These are phyloP conservation scores for Cyclostephanos invisitatus DNA, from an alignment of 108 stramenopile genomes.

Conservation along the genomic window DNA sequence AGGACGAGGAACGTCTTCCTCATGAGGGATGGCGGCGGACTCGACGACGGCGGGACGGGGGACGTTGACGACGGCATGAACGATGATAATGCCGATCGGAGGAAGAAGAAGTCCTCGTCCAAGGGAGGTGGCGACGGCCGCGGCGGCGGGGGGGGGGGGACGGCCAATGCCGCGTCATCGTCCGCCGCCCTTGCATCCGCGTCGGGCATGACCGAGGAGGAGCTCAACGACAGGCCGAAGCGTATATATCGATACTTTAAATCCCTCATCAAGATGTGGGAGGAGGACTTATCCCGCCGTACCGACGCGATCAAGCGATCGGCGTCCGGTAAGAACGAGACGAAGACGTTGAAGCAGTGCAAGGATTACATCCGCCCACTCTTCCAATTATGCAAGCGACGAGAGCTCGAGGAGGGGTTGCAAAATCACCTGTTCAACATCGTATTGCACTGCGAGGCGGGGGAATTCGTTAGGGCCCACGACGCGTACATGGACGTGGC, in stretches of 20 bases:
- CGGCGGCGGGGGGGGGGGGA: constrained; percentile 6
- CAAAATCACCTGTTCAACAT: constrained; percentile 78
- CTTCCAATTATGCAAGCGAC: constrained; percentile 76
- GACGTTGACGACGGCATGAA: constrained; percentile 15
- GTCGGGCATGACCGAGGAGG: constrained; percentile 31
- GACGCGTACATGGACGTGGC: constrained; percentile 93
- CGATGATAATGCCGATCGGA: not conserved
- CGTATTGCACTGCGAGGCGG: constrained; percentile 80
- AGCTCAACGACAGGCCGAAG: constrained; percentile 62
- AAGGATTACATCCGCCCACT: constrained; percentile 96
- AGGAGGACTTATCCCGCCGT: constrained; percentile 72
- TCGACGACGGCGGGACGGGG: not conserved
- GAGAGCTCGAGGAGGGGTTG: constrained; percentile 59
- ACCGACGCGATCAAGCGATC: constrained; percentile 61
- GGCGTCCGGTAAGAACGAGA: constrained; percentile 83
- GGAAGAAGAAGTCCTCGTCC: constrained; percentile 1
- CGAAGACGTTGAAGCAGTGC: constrained; percentile 93
- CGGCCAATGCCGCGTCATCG: not conserved
- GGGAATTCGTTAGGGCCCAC: constrained; percentile 94
- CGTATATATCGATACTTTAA: constrained; percentile 84
- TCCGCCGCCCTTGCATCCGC: not conserved
- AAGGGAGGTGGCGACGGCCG: too few species aligned
- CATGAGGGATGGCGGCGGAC: not conserved
- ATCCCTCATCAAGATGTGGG: constrained; percentile 86
- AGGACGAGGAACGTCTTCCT: not conserved